Conservation (phyloP, 2,329 filamentous ascomycete genomes). For the Aspergillus texensis region DNA sequence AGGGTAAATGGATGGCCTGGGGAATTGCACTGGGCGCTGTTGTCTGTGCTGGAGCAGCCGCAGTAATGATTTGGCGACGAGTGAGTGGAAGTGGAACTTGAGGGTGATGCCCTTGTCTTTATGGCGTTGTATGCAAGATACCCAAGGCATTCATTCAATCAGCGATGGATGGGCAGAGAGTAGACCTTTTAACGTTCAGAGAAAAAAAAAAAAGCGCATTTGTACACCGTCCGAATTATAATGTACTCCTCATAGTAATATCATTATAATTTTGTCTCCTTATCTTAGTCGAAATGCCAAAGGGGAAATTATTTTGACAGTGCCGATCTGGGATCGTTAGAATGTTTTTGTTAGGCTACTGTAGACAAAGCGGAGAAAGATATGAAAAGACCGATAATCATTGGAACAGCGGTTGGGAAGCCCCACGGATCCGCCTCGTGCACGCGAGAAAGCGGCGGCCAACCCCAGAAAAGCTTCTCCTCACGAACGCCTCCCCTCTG, state of each 20-base stretch:
- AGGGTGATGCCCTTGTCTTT: slow-evolving; percentile 4
- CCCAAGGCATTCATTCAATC: background rate
- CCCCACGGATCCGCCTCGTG: slow-evolving; percentile 3
- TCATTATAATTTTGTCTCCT: background rate
- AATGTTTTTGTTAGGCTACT: background rate
- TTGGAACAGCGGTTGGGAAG: slow-evolving; percentile 1
- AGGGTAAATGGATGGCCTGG: slow-evolving; percentile 78
- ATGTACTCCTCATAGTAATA: background rate
- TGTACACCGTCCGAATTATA: background rate
- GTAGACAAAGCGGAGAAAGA: background rate
- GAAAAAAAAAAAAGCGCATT: background rate
- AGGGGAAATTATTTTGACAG: background rate
- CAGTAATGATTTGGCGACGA: slow-evolving; percentile 63
- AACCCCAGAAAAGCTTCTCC: slow-evolving; percentile 14
- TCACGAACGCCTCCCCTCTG: slow-evolving; percentile 6
- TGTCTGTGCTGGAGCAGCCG: slow-evolving; percentile 60
- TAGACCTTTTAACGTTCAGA: background rate
- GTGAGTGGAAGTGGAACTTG: slow-evolving; percentile 40
- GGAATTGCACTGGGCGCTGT: slow-evolving; percentile 82
- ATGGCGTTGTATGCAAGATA: slow-evolving; percentile 7
- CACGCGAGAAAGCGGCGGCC: slow-evolving; percentile 8
- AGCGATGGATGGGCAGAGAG: background rate
- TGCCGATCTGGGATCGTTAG: background rate
- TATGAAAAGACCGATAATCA: background rate
- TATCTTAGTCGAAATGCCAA: background rate